Conservation (phyloP, 495 filamentous ascomycete species). For the Penicillium paradoxum region DNA sequence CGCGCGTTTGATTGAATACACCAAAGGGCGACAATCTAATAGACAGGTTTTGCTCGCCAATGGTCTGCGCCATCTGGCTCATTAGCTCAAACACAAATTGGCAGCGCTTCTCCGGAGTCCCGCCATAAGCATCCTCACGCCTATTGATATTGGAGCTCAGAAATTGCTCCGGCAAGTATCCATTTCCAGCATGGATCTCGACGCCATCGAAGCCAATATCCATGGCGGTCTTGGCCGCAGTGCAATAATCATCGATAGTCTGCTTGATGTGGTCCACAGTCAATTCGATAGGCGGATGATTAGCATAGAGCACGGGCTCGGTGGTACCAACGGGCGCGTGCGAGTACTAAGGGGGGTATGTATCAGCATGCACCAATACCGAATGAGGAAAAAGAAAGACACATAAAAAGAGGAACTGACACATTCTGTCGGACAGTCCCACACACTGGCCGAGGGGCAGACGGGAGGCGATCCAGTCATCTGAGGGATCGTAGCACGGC, state of each 20-base stretch:
- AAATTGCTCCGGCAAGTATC: constrained; percentile 53
- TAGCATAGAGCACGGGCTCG: constrained; percentile 36
- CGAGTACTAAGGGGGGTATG: constrained; percentile 13
- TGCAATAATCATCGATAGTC: constrained; percentile 44
- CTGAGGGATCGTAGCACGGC: constrained; percentile 45
- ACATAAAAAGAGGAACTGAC: not conserved
- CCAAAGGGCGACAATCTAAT: constrained; percentile 48
- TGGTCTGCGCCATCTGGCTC: constrained; percentile 17
- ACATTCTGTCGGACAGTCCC: constrained; percentile 37
- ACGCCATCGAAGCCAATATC: constrained; percentile 59
- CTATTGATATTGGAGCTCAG: constrained; percentile 46
- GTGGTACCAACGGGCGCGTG: constrained; percentile 31
- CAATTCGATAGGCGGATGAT: constrained; percentile 44
- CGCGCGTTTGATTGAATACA: constrained; percentile 45
- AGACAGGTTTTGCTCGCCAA: constrained; percentile 29
- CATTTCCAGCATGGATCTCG: constrained; percentile 52
- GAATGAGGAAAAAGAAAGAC: not conserved
- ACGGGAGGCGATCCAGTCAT: constrained; percentile 38
- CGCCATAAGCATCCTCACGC: constrained; percentile 49
- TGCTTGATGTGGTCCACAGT: constrained; percentile 41
- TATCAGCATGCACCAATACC: not conserved
- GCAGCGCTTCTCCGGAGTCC: constrained; percentile 45
- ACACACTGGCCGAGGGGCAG: constrained; percentile 35
- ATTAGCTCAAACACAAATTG: constrained; percentile 46
- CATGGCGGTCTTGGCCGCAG: constrained; percentile 56